Base-by-base conservation (phyloP, 2,329 filamentous ascomycete genomes). In the Neofusicoccum laricinum region DNA sequence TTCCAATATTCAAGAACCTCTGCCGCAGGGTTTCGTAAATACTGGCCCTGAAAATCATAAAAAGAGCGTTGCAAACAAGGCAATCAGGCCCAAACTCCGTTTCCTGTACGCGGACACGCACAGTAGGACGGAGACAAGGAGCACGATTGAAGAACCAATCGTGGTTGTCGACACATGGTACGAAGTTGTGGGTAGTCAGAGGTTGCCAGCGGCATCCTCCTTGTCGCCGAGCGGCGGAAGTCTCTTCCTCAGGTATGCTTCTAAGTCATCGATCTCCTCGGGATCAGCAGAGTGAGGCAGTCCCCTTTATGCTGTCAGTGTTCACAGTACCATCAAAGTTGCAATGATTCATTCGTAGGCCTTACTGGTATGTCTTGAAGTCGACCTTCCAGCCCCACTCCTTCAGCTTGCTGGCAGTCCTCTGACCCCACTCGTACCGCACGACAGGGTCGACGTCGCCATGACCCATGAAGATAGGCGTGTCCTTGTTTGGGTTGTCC, bases 381-480 rank as follows among this genome's bases (percentile, higher is more conserved):
- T 89, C 85, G 4, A 95, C 89, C 63, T 89, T 83, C 75, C 88
- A 90, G 0, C 91, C 92, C 76, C 89, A 78, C 43, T 85, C 84
- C 76, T 86, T 88, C 59, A 98, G 78, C 65, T 84, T 75, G 45
- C 91, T 83, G 2, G 85, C 86, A 25, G 90, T 92, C 77, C 82
- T 75, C 74, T 86, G 78, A 14, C 91, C 94, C 77, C 90, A 89
- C 64, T 84, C 79, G 48, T 88, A 85, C 69, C 82, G 84, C 8
- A 97, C 90, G 2, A 97, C 80, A 14, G 84, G 84, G 76, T 99
- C 94, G 0, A 79, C 79, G 66, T 88, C 85, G n/a, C 95, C 95
- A 71, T 98, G 95, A 12, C 86, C 92, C 88, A 97, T 90, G 77
- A 95, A 91, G 67, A 98, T 88, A 1, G 91, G 90, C 1, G 92